Base-by-base conservation (phyloP, 768 basidiomycete genomes). In the Mycena amicta region DNA sequence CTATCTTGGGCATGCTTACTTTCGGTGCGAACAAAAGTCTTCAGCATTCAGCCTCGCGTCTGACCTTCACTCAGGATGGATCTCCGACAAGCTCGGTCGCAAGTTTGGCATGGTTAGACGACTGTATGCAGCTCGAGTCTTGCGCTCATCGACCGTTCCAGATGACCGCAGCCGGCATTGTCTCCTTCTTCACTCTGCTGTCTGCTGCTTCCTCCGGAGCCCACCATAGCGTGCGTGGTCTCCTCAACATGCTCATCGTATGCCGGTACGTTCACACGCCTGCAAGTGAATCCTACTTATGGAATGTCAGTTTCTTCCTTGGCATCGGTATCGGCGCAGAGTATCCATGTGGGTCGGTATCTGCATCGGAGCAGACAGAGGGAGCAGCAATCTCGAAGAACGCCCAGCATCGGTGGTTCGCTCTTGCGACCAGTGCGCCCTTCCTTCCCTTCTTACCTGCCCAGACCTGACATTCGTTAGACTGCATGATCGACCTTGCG, bases 91-190 rank as follows among this genome's bases (percentile, higher is more conserved):
- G 71, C 65, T 94, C 61, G 93, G 94, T 13, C 82, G 89, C 50
- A 95, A 95, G 67, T 89, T 88, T 65, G 93, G 93, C 63, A 95
- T 95, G 93, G 88, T 89, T n/a, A n/a, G n/a, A n/a, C n/a, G 57
- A 52, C 79, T 68, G n/a, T 18, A 22, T 26, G 22, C 52, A 20
- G 11, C 50, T 16, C 15, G 26, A 50, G 22, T 26, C 33, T 29
- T 26, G 50, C 53, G 65, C 50, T 62, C 69, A 61, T 62, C 41
- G 45, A 26, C 12, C 59, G 68, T 8, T 53, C 30, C 56, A 91
- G 91, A 90, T 93, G 86, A 65, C 83, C 25, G 93, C 93, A 3
- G 86, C 92, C 2, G 87, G 78, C 26, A 95, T 95, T 62, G 91
- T 96, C 50, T 86, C 86, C 16, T 69, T 96, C 22, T 96, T 96